A percentile compares a stretch with the other conserved stretches of the same genome.
Conservation (phyloP, 2,329 filamentous ascomycete genomes). For the Exophiala mesophila region DNA sequence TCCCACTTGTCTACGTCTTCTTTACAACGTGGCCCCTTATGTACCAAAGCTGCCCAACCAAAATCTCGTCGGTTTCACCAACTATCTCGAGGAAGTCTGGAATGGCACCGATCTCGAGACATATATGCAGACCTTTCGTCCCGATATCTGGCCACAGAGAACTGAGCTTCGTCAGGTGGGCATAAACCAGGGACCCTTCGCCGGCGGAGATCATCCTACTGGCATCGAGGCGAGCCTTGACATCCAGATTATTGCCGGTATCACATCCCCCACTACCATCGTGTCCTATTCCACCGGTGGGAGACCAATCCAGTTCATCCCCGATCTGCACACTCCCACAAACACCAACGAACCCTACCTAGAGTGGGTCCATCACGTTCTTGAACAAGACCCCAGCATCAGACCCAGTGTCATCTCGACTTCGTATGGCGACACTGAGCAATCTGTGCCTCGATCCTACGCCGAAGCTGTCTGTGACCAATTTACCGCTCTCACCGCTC, state of each 20-base stretch:
- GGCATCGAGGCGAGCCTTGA: slow-evolving; percentile 57
- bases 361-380: slow-evolving; percentile 56
- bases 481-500: slow-evolving; percentile 61
- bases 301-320: slow-evolving; percentile 47
- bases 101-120: slow-evolving; percentile 42
- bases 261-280: slow-evolving; percentile 52
- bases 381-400: slow-evolving; percentile 41
- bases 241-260: slow-evolving; percentile 52
- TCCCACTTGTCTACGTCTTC: slow-evolving; percentile 49
- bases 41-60: slow-evolving; percentile 38
- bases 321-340: slow-evolving; percentile 39
- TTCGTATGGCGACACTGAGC: slow-evolving; percentile 64
- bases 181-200: slow-evolving; percentile 32
- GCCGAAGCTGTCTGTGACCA: slow-evolving; percentile 58
- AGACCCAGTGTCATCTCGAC: slow-evolving; percentile 60
- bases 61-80: slow-evolving; percentile 44
- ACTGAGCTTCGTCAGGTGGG: slow-evolving; percentile 33
- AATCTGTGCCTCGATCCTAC: slow-evolving; percentile 58
- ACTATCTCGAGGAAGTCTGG: slow-evolving; percentile 45
- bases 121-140: slow-evolving; percentile 36
- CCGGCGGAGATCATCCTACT: slow-evolving; percentile 31
- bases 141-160: slow-evolving; percentile 33
- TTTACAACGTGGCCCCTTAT: slow-evolving; percentile 54
- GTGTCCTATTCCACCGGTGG: slow-evolving; percentile 55
- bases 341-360: slow-evolving; percentile 67